Base-by-base conservation (phyloP, 179 eudicot genomes). In the Gypsophila paniculata region DNA sequence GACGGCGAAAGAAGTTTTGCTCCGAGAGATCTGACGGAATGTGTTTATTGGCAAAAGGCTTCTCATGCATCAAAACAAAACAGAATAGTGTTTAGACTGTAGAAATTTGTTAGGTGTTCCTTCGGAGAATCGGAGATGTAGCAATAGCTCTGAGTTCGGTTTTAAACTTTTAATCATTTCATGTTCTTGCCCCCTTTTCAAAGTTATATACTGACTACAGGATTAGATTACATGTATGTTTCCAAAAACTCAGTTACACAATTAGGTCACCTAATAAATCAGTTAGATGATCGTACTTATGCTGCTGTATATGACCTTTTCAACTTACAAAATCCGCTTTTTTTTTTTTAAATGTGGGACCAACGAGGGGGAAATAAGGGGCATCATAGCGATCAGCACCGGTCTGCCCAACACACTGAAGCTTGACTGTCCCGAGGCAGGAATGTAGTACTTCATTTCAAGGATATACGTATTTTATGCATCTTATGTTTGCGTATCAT, bases 221-320 rank as follows among this genome's bases (percentile, higher is more conserved):
- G 52, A 44, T 44, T 59, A 58, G 62, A 44, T 44, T 59, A 58
- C 68, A 32, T 17, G 42, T 60, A 23, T 21, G 65, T 59, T 49
- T 68, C 29, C 29, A 26, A 61, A 65, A 74, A 39, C 22, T 69
- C 12, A 34, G 22, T 34, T 69, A 63, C 61, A 72, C 46, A 72
- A 42, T 46, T 19, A 39, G 68, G 58, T 64, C 55, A 70, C 70
- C 67, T 69, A 22, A 48, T 60, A 14, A 21, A 18, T 55, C 77
- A 53, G 26, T 73, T 21, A 32, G 69, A 70, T 55, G 64, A 69
- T 61, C 18, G 68, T 22, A 23, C 71, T 61, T 23, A 46, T 18
- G 65, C 61, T 17, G 52, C 44, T 34, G 61, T 49, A 55, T 26
- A 76, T 75, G 79, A 70, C 64, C 71, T 64, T 19, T 65, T 42